phyloP scores from a whole-genome alignment of 208 protist species.

The Trypanosomatidae sp. region DNA sequence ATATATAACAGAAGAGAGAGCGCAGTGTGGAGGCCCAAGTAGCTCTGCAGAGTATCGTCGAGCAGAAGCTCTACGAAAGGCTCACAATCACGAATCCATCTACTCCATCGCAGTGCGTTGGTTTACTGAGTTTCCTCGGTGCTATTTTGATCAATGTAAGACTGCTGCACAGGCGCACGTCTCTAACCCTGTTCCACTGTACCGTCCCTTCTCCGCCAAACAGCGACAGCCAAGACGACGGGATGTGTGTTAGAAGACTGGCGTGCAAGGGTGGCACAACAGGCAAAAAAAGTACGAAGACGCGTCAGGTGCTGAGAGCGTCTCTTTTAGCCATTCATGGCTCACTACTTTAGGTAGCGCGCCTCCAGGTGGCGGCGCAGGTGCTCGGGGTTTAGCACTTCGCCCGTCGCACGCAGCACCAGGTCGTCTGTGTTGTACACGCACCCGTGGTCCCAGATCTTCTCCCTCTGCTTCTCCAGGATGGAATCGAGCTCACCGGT shows the following conservation, averaged over 20 bases:
- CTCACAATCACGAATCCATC: background rate
- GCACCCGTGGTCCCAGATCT: constrained; percentile 67
- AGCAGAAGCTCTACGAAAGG: too few species aligned
- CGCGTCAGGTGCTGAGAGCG: background rate
- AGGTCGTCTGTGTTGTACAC: constrained; percentile 72
- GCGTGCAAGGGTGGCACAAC: background rate
- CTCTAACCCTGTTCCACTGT: background rate
- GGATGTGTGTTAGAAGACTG: background rate
- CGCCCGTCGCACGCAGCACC: constrained; percentile 67
- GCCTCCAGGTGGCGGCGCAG: constrained; percentile 75
- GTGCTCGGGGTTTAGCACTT: constrained; percentile 74
- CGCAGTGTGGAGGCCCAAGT: background rate
- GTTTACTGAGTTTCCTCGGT: background rate
- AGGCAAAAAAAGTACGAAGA: background rate
- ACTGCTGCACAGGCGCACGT: background rate
- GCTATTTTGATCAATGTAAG: too few species aligned
- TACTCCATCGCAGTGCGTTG: background rate
- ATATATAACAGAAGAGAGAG: background rate
- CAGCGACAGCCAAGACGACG: background rate
- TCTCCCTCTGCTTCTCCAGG: constrained; percentile 64
- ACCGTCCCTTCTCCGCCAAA: too few species aligned
- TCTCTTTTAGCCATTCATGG: background rate
- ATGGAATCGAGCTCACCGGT: constrained; percentile 60
- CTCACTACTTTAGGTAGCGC: constrained; percentile 55
- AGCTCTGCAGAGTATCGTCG: too few species aligned